A percentile compares a stretch with the other conserved stretches of the same genome.
Evolutionary conservation across 106 monocot genomes (phyloP).

Genomic region (Iris macrosiphon): DNA sequence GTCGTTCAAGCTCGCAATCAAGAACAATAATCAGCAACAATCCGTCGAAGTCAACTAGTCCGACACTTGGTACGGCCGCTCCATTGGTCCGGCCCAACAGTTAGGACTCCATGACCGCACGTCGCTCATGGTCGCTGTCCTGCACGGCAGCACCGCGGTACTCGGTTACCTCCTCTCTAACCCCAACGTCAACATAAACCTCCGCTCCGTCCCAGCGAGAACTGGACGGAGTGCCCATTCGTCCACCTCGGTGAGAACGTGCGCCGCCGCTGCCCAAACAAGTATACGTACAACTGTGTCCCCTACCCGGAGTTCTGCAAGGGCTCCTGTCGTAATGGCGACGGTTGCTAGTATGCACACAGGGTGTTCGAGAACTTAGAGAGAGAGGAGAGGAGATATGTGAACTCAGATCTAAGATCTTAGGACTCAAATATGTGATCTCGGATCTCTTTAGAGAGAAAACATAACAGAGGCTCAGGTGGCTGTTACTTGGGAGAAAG

Average conservation of each 20-base stretch:
- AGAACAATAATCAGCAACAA: constrained; percentile 12
- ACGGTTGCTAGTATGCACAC: constrained; percentile 91
- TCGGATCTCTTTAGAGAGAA: too few relatives aligned
- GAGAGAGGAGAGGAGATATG: too few relatives aligned
- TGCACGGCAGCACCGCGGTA: constrained; percentile 64
- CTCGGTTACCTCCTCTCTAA: constrained; percentile 44
- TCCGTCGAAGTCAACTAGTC: constrained; percentile 3
- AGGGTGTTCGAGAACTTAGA: constrained; percentile 90
- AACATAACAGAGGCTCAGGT: too few relatives aligned
- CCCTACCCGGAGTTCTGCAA: constrained; percentile 95
- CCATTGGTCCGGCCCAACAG: constrained; percentile 8
- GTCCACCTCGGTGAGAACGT: constrained; percentile 98
- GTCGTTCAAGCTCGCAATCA: constrained; percentile 33
- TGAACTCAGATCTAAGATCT: too few relatives aligned
- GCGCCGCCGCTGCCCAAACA: constrained; percentile 62
- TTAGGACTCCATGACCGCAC: constrained; percentile 43
- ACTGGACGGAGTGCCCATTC: constrained; percentile 99
- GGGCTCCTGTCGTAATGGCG: constrained; percentile 81
- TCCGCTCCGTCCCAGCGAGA: constrained; percentile 48
- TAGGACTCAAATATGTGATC: too few relatives aligned
- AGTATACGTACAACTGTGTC: constrained; percentile 81
- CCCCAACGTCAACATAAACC: constrained; percentile 34
- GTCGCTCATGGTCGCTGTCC: constrained; percentile 66
- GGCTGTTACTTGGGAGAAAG: too few relatives aligned
- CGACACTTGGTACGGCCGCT: constrained; percentile 59